A percentile compares a stretch with the other conserved stretches of the same genome.
phyloP scores from a whole-genome alignment of 2,329 filamentous ascomycete species.

The Pseudogymnoascus pannorum region DNA sequence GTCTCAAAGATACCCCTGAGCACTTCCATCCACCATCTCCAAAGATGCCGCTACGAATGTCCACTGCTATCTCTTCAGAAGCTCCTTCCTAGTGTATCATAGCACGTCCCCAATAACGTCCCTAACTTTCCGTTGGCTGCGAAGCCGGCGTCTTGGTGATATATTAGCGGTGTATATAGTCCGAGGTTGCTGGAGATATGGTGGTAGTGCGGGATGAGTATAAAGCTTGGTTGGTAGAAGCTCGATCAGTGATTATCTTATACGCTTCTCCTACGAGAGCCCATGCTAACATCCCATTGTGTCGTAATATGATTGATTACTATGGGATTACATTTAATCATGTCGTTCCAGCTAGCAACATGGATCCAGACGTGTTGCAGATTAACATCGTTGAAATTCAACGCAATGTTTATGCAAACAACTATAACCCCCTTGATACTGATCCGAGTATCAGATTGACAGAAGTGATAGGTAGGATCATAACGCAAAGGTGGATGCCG shows the following conservation, averaged over 20 bases:
- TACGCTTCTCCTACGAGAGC: background rate
- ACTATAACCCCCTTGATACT: slow-evolving; percentile 28
- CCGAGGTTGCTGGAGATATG: slow-evolving; percentile 12
- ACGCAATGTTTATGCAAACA: slow-evolving; percentile 31
- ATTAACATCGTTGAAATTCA: slow-evolving; percentile 38
- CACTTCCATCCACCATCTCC: slow-evolving; percentile 11
- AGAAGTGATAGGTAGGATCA: too few species aligned
- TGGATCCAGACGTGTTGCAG: slow-evolving; percentile 35
- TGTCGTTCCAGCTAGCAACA: slow-evolving; percentile 30
- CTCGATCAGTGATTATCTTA: slow-evolving; percentile 3
- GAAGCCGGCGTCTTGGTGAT: slow-evolving; percentile 13
- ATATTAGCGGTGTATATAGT: slow-evolving; percentile 11
- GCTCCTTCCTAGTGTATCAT: slow-evolving; percentile 15
- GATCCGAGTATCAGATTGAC: slow-evolving; percentile 36
- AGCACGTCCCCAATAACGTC: slow-evolving; percentile 6
- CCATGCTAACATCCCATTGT: background rate
- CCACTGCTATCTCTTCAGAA: slow-evolving; percentile 14
- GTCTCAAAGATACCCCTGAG: slow-evolving; percentile 1
- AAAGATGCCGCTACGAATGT: slow-evolving; percentile 12
- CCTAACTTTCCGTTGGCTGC: slow-evolving; percentile 10
- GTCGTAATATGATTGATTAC: slow-evolving; percentile 24
- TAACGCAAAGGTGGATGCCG: too few species aligned
- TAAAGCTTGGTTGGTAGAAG: slow-evolving; percentile 13
- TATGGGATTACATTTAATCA: slow-evolving; percentile 38
- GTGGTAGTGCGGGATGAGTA: slow-evolving; percentile 15